A percentile compares a stretch with the other conserved stretches of the same genome.
Evolutionary conservation across 768 basidiomycete genomes (phyloP).

Genomic region (Lactifluus hygrophoroides): DNA sequence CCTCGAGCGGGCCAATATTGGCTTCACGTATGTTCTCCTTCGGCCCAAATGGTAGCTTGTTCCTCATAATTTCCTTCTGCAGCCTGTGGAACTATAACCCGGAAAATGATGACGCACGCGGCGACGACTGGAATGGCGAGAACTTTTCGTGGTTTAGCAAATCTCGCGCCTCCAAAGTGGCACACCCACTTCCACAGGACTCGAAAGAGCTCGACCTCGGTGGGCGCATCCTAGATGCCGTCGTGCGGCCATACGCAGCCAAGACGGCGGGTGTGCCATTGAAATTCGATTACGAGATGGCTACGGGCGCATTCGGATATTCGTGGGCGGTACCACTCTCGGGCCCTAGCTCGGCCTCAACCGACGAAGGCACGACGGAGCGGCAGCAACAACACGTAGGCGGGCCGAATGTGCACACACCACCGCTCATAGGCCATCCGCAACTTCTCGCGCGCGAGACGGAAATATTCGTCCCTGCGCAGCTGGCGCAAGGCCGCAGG

Average conservation of each 20-base stretch:
- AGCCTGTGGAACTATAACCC: conserved; percentile 97
- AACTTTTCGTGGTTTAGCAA: conserved; percentile 93
- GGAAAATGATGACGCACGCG: conserved; percentile 62
- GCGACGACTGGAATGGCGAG: conserved; percentile 94
- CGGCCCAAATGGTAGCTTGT: not conserved
- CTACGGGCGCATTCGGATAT: conserved; percentile 54
- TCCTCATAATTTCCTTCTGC: not conserved
- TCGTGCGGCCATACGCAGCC: conserved; percentile 87
- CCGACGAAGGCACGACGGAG: not conserved
- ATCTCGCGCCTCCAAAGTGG: conserved; percentile 32
- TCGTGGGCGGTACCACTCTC: conserved; percentile 47
- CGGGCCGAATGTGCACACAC: conserved; percentile 26
- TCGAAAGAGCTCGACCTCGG: conserved; percentile 76
- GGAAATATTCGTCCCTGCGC: conserved; percentile 73
- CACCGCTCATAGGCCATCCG: conserved; percentile 35
- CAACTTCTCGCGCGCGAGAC: conserved; percentile 51
- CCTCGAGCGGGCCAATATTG: conserved; percentile 65
- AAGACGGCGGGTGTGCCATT: conserved; percentile 84
- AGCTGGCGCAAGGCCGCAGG: conserved; percentile 47
- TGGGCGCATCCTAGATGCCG: conserved; percentile 60
- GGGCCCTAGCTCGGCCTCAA: conserved; percentile 5
- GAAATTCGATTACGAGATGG: conserved; percentile 68
- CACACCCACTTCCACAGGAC: conserved; percentile 48
- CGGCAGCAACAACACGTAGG: not conserved
- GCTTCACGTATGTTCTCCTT: conserved; percentile 65